phyloP scores from a whole-genome alignment of 768 basidiomycete species.

The Termitomyces sp. region DNA sequence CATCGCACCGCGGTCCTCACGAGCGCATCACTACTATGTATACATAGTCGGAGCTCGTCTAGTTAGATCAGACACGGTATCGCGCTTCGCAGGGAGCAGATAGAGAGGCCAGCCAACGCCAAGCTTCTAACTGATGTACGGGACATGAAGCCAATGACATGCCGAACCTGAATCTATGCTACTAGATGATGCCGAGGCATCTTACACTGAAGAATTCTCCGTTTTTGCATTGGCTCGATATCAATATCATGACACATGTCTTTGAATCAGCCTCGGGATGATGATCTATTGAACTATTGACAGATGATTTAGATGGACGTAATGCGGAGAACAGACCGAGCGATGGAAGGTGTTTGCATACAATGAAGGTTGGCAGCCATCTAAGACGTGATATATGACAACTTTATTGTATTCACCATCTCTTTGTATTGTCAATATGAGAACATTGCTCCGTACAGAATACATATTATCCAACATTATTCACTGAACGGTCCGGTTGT shows the following conservation, averaged over 20 bases:
- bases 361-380: neutral
- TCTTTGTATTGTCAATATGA: neutral
- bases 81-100: neutral
- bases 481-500: neutral
- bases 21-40: neutral
- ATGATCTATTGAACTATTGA: neutral
- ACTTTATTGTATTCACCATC: neutral
- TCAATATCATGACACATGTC: neutral
- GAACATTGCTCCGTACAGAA: neutral
- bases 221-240: neutral
- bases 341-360: neutral
- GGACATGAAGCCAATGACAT: neutral
- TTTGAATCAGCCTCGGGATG: neutral
- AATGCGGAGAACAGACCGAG: neutral
- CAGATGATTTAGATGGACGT: neutral
- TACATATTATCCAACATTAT: neutral
- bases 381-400: neutral
- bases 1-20: neutral
- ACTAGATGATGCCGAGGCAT: neutral
- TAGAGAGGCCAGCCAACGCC: neutral
- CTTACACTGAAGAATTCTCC: neutral
- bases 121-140: neutral
- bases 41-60: neutral
- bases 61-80: neutral
- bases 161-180: neutral